phyloP scores from a whole-genome alignment of 208 protist species.

The Trypanosoma avium region DNA sequence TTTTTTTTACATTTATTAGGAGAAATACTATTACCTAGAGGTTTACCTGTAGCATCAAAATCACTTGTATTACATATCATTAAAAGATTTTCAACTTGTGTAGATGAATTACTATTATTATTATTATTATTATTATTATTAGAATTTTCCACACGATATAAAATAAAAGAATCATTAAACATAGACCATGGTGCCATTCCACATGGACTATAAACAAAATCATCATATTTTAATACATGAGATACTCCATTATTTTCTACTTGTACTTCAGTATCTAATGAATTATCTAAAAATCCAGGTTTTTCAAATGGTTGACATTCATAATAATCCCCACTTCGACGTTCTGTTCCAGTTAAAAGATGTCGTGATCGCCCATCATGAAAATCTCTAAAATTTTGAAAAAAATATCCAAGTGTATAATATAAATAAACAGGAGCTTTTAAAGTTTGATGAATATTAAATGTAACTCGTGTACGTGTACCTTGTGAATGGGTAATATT shows the following conservation, averaged over 20 bases:
- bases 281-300: constrained; percentile 38
- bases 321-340: constrained; percentile 24
- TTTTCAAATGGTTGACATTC: constrained; percentile 62
- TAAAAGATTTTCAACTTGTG: constrained; percentile 16
- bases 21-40: constrained; percentile 35
- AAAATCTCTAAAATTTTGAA: constrained; percentile 97
- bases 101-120: not conserved
- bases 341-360: constrained; percentile 62
- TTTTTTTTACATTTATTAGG: constrained; percentile 68
- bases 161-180: constrained; percentile 95
- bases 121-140: not conserved
- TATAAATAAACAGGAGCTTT: constrained; percentile 95
- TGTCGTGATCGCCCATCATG: constrained; percentile 52
- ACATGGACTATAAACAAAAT: constrained; percentile 93
- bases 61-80: constrained; percentile 77
- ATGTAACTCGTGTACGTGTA: constrained; percentile 57
- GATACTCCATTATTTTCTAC: constrained; percentile 25
- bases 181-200: constrained; percentile 94
- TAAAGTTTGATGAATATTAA: constrained; percentile 65
- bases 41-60: constrained; percentile 50
- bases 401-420: constrained; percentile 96
- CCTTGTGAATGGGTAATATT: constrained; percentile 59
- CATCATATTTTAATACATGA: constrained; percentile 10
- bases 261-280: not conserved
- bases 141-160: constrained; percentile 43